These are phyloP conservation scores for Isoetes taiwanensis DNA, from an alignment of 75 land plant genomes.

Conservation along the genomic window DNA sequence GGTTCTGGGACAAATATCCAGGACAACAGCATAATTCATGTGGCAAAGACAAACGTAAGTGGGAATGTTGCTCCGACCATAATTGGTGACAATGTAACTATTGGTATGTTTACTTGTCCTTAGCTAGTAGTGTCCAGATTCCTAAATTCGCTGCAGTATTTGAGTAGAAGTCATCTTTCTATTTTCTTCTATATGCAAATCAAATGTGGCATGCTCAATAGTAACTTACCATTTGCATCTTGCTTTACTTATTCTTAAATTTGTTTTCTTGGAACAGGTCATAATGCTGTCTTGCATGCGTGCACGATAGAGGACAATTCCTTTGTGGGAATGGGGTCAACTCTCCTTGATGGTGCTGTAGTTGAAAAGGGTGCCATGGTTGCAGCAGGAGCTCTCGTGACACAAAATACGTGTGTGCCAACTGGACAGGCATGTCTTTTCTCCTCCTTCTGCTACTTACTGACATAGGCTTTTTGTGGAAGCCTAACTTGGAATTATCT, in stretches of 20 bases:
- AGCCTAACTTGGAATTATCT: background rate
- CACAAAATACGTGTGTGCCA: constrained; percentile 67
- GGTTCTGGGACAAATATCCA: constrained; percentile 89
- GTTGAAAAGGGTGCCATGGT: constrained; percentile 91
- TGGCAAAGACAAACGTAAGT: constrained; percentile 79
- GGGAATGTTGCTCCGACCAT: constrained; percentile 72
- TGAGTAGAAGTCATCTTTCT: no score
- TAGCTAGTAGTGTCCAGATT: background rate
- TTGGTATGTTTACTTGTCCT: constrained; percentile 40
- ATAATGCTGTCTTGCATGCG: constrained; percentile 89
- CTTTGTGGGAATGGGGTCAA: constrained; percentile 93
- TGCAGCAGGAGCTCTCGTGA: constrained; percentile 91
- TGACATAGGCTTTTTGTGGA: background rate
- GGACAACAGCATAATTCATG: constrained; percentile 90
- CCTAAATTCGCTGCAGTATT: no score
- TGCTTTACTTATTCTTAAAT: no score
- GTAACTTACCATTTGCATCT: no score
- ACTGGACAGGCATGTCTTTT: constrained; percentile 55
- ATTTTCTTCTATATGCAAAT: no score
- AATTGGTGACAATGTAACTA: constrained; percentile 81
- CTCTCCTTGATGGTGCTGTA: constrained; percentile 78
- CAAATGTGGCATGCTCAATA: no score
- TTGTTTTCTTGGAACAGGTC: constrained; percentile 46
- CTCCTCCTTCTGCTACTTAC: background rate
- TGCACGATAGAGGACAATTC: constrained; percentile 94